Percentiles rank a stretch among this genome's conserved stretches.
Evolutionary conservation across 441 rosid species (phyloP).

Genomic region (Euphorbia celastroides): DNA sequence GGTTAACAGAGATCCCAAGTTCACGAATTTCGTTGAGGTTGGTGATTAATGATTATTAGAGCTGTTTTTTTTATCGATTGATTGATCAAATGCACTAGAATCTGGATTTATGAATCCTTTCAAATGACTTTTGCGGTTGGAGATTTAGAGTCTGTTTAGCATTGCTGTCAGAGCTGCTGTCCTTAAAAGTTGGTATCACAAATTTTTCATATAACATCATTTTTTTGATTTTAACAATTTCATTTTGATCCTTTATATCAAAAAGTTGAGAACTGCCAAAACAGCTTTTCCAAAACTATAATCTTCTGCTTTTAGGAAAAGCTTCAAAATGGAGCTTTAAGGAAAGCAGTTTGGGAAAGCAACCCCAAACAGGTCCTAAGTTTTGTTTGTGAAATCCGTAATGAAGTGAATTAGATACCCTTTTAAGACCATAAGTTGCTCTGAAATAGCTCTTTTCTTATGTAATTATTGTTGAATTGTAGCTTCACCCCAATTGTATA

Average conservation of each 20-base stretch:
- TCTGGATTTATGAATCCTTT: neutral
- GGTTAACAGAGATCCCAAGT: slow-evolving; percentile 91
- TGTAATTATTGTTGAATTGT: neutral
- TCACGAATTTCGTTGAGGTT: slow-evolving; percentile 97
- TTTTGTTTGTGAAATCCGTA: neutral
- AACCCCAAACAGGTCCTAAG: no score
- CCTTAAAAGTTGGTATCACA: no score
- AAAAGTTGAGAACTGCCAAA: no score
- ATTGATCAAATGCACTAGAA: neutral
- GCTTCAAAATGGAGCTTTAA: no score
- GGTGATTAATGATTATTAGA: slow-evolving; percentile 13
- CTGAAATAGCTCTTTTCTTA: neutral
- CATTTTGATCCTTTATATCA: no score
- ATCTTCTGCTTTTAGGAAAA: no score
- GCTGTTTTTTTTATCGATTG: neutral
- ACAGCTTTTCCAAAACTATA: no score
- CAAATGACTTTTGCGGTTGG: neutral
- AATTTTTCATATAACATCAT: no score
- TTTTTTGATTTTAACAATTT: no score
- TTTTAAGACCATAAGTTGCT: neutral
- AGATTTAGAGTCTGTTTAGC: no score
- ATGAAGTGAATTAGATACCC: neutral
- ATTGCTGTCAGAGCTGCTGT: no score
- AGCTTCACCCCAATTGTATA: neutral
- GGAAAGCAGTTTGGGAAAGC: no score